phyloP scores from a whole-genome alignment of 352 stramenopile species.

The Phytophthora melonis region DNA sequence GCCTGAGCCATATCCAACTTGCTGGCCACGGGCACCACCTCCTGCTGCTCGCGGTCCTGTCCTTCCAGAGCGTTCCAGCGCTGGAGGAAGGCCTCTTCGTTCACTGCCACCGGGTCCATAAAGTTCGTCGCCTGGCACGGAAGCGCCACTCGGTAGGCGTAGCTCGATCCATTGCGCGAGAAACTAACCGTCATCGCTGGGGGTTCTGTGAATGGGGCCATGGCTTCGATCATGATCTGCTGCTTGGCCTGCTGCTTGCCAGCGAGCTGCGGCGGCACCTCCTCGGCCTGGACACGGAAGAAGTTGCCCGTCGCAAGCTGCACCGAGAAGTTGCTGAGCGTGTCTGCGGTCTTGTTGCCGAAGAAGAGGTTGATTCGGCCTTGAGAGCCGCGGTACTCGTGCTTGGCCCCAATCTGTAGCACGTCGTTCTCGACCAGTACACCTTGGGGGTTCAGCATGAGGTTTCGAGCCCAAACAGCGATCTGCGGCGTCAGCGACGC shows the following conservation, averaged over 20 bases:
- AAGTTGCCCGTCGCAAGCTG: slow-evolving; percentile 57
- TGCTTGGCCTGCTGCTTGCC: slow-evolving; percentile 93
- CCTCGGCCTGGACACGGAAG: slow-evolving; percentile 77
- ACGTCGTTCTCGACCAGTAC: slow-evolving; percentile 93
- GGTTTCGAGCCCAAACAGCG: slow-evolving; percentile 81
- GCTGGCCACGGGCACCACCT: slow-evolving; percentile 85
- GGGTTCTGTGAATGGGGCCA: slow-evolving; percentile 92
- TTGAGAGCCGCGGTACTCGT: slow-evolving; percentile 95
- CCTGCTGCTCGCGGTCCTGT: slow-evolving; percentile 93
- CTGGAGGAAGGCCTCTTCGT: slow-evolving; percentile 93
- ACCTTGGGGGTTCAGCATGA: slow-evolving; percentile 92
- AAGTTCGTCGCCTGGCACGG: slow-evolving; percentile 93
- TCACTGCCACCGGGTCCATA: slow-evolving; percentile 93
- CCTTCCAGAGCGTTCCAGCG: slow-evolving; percentile 93
- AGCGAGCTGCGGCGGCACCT: slow-evolving; percentile 75
- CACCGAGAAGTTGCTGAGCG: slow-evolving; percentile 87
- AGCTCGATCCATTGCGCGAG: slow-evolving; percentile 64
- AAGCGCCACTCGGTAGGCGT: slow-evolving; percentile 78
- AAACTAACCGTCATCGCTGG: slow-evolving; percentile 92
- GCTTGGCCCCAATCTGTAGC: slow-evolving; percentile 96
- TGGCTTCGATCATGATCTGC: slow-evolving; percentile 93
- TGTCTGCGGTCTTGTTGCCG: slow-evolving; percentile 91
- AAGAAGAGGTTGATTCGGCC: slow-evolving; percentile 96
- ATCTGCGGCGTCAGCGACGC: slow-evolving; percentile 55
- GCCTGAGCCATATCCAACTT: slow-evolving; percentile 89